These are phyloP conservation scores for Erysimum cheiri DNA, from an alignment of 441 rosid genomes.

Conservation along the genomic window DNA sequence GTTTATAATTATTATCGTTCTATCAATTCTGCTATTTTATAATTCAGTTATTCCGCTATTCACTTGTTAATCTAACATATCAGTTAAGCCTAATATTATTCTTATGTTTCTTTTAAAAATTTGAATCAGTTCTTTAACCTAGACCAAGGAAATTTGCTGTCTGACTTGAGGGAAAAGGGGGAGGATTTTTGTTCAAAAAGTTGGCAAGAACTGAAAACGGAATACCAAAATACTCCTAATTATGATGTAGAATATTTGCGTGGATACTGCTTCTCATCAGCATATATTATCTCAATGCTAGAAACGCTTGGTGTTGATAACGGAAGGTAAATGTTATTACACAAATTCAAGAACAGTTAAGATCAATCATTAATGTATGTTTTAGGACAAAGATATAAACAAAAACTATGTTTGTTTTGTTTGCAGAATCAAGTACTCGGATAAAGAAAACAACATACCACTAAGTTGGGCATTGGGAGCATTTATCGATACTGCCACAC, in stretches of 20 bases:
- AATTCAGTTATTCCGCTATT: no score
- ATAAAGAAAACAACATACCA: background rate
- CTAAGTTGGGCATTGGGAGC: background rate
- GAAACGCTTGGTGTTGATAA: slow-evolving; percentile 57
- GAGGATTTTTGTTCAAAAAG: slow-evolving; percentile 45
- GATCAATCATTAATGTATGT: background rate
- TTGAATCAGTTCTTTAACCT: slow-evolving; percentile 70
- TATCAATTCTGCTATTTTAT: no score
- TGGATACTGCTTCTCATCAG: slow-evolving; percentile 72
- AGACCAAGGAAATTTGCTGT: slow-evolving; percentile 53
- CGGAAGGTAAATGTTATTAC: slow-evolving; percentile 45
- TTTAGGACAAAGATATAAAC: background rate
- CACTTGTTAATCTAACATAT: no score
- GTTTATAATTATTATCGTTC: no score
- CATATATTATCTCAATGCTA: slow-evolving; percentile 58
- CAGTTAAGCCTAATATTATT: no score
- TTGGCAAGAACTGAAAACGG: slow-evolving; percentile 54
- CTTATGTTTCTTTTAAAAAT: slow-evolving; percentile 27
- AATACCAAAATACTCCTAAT: slow-evolving; percentile 41
- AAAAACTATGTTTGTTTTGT: background rate
- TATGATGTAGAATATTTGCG: slow-evolving; percentile 48
- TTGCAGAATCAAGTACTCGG: slow-evolving; percentile 51
- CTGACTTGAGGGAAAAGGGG: slow-evolving; percentile 61
- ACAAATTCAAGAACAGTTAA: background rate
- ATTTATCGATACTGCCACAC: background rate